Evolutionary conservation across 768 basidiomycete species (phyloP), one percentile per base, ranked within the genome.

Genomic region (Tylopilus rubrobrunneus): DNA sequence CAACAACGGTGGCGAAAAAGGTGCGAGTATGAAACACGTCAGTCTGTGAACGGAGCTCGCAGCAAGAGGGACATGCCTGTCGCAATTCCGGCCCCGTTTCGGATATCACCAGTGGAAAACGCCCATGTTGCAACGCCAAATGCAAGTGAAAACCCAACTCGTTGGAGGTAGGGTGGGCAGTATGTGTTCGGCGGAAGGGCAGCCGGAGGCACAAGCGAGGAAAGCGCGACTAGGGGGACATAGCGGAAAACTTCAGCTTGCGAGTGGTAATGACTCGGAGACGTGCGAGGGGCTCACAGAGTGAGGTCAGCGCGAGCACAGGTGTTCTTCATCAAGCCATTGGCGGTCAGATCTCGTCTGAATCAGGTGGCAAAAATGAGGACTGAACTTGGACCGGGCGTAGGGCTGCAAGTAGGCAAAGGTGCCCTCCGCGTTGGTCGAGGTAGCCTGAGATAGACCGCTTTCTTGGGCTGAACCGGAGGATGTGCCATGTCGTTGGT

Each of bases 101-200:
- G 62, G 29, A 55, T 55, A 40, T 78, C 77, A 3, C 76, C 77
- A 7, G 66, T 25, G 5, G 65, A 51, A 36, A 78, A 55, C 2
- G 77, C 71, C 59, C 77, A 78, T 1, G 76, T 76, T 2, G 76
- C 72, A 1, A 78, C 77, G 0, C 70, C 72, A 43, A 80, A 76
- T 15, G 74, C 67, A 7, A 74, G 56, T 11, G 73, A 69, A 55
- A 80, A 80, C 3, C 76, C 77, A 4, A 76, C 61, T 3, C 77
- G 71, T 9, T 74, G 67, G 23, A 76, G 64, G 54, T 78, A 71
- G 3, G 74, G 77, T 0, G 76, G 76, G n/a, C 73, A 67, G 54
- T 65, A 66, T 0, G 64, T 58, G 7, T 53, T 62, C 11, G 62
- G 59, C 15, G 57, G 60, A 15, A 73, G 64, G 9, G 56, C 65